These are phyloP conservation scores for Blastobotrys apis DNA, from an alignment of 1,139 yeast species.

Conservation along the genomic window DNA sequence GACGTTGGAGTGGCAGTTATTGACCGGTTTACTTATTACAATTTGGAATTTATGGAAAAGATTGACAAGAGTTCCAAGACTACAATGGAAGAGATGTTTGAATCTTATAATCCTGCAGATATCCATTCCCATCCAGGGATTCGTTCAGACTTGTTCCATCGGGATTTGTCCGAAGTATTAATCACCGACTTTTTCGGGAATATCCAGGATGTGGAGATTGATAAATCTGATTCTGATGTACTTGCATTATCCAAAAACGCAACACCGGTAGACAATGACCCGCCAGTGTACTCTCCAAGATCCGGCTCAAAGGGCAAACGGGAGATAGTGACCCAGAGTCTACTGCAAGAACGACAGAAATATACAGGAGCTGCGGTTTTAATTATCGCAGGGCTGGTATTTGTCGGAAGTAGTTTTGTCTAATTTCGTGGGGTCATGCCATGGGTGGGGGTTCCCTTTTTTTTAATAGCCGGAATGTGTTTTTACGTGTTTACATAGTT, in stretches of 20 bases:
- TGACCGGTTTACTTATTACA: slow-evolving; percentile 91
- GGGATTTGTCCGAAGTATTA: slow-evolving; percentile 64
- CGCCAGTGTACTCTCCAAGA: too few species aligned
- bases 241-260: slow-evolving; percentile 18
- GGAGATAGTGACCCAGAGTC: neutral
- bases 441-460: too few species aligned
- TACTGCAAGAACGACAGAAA: neutral
- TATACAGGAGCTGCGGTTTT: slow-evolving; percentile 4
- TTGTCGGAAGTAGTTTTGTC: slow-evolving; percentile 8
- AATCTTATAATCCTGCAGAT: slow-evolving; percentile 74
- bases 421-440: too few species aligned
- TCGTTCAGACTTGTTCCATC: slow-evolving; percentile 68
- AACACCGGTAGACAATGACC: neutral
- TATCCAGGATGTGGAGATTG: slow-evolving; percentile 76
- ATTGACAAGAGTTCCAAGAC: slow-evolving; percentile 68
- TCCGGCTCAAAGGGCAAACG: too few species aligned
- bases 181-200: slow-evolving; percentile 95
- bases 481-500: too few species aligned
- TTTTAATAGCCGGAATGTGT: too few species aligned
- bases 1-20: slow-evolving; percentile 98
- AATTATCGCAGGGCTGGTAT: slow-evolving; percentile 4
- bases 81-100: slow-evolving; percentile 80
- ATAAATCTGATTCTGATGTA: slow-evolving; percentile 36
- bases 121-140: slow-evolving; percentile 93
- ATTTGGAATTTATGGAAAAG: slow-evolving; percentile 76